Percentiles rank a stretch among this genome's conserved stretches.
Conservation (phyloP, 345 rosid species). For the Salix caprea region DNA sequence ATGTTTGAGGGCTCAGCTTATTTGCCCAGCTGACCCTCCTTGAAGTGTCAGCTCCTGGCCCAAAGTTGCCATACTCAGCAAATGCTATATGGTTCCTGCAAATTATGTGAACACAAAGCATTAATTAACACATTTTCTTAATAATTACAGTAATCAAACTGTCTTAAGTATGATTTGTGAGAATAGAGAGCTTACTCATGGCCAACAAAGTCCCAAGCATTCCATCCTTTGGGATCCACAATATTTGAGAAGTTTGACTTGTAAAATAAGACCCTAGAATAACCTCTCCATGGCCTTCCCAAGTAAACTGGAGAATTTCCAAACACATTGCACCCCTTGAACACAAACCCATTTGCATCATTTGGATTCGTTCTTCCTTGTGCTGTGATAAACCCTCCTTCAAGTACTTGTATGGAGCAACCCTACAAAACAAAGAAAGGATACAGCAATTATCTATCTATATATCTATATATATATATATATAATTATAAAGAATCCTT, state of each 20-base stretch:
- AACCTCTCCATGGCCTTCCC: conserved; percentile 59
- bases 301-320: conserved; percentile 38
- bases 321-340: conserved; percentile 40
- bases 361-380: conserved; percentile 40
- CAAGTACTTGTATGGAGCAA: conserved; percentile 47
- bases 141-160: background rate
- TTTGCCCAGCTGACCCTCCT: conserved; percentile 43
- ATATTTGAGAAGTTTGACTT: conserved; percentile 24
- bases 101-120: background rate
- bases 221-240: conserved; percentile 43
- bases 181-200: conserved; percentile 28
- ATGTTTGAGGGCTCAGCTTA: conserved; percentile 3
- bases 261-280: conserved; percentile 51
- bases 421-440: conserved; percentile 18
- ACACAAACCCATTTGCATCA: conserved; percentile 50
- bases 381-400: conserved; percentile 56
- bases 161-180: background rate
- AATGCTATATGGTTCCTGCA: conserved; percentile 40
- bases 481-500: background rate
- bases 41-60: conserved; percentile 41
- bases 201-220: conserved; percentile 34
- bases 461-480: no score
- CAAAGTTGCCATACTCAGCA: conserved; percentile 34
- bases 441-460: background rate
- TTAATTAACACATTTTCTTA: background rate